Conservation (phyloP, 2,329 filamentous ascomycete genomes). For the Monilinia vaccinii-corymbosi region DNA sequence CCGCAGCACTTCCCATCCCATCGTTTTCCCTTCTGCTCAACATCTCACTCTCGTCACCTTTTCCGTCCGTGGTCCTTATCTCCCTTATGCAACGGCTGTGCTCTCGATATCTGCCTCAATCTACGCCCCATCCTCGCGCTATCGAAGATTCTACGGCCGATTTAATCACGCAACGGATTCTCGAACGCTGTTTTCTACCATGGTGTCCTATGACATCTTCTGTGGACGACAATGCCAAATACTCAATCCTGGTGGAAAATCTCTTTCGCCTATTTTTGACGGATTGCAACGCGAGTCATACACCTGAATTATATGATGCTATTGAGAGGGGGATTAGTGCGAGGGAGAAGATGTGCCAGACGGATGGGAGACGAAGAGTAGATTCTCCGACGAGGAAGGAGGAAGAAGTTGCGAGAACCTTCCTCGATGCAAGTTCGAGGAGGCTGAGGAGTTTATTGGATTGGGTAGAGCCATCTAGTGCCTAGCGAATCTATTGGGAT, state of each 20-base stretch:
- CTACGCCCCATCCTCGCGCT: slow-evolving; percentile 31
- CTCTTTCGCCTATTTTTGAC: slow-evolving; percentile 39
- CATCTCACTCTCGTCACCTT: slow-evolving; percentile 29
- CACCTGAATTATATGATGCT: slow-evolving; percentile 33
- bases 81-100: slow-evolving; percentile 46
- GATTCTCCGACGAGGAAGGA: slow-evolving; percentile 20
- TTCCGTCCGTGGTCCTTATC: slow-evolving; percentile 33
- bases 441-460: slow-evolving; percentile 26
- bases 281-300: slow-evolving; percentile 23
- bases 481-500: background rate
- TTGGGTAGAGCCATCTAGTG: slow-evolving; percentile 14
- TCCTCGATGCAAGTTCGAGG: slow-evolving; percentile 26
- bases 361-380: slow-evolving; percentile 35
- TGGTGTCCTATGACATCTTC: slow-evolving; percentile 40
- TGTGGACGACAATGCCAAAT: slow-evolving; percentile 45
- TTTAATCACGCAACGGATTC: slow-evolving; percentile 38
- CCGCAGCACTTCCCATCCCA: slow-evolving; percentile 27
- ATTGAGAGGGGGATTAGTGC: slow-evolving; percentile 44
- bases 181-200: slow-evolving; percentile 46
- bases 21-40: slow-evolving; percentile 36
- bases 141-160: slow-evolving; percentile 25
- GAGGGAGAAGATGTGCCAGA: slow-evolving; percentile 37
- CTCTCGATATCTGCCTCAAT: slow-evolving; percentile 34
- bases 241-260: slow-evolving; percentile 46
- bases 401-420: slow-evolving; percentile 19